Base-by-base conservation (phyloP, 106 monocot genomes). In the Platanthera zijinensis region DNA sequence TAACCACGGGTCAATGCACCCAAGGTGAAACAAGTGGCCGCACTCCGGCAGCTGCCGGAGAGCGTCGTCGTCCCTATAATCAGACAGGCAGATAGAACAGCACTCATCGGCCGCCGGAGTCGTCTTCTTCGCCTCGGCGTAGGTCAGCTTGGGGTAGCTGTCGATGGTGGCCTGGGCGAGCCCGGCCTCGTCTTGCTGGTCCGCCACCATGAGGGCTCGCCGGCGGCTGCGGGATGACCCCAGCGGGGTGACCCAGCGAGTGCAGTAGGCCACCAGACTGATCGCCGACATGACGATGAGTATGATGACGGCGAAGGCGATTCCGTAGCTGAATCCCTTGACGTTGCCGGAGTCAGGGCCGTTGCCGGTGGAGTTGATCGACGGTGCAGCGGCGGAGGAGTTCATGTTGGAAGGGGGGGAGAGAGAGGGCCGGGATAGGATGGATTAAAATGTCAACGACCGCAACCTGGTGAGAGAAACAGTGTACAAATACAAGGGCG, bases 231-330 rank as follows among this genome's bases (percentile, higher is more conserved):
- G 46, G 17, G 39, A 45, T 5, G 5, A 0, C 6, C 7, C 51
- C 2, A 3, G 59, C 18, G 8, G 30, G 56, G 30, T 15, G 48
- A 49, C 46, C 54, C 30, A 9, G 7, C 83, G 17, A 74, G 83
- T 83, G 74, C 86, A 78, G 83, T 83, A 86, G 80, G 83, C 83
- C 8, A 80, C 70, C 1, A 86, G 76, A 22, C 74, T 80, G 77
- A 86, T 71, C 77, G 86, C 83, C 57, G 74, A 78, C 77, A 86
- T 80, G 80, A 86, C 77, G 80, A 83, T 52, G 83, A 86, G 83
- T 70, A 86, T 51, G 39, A 83, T 83, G 73, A 80, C 71, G 69
- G 83, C 77, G 66, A 86, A 51, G 46, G 77, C 83, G 73, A 86
- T 75, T 73, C 80, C 83, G 77, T 86, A 86, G 67, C 32, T 32